Percentiles rank a stretch among this genome's conserved stretches.
phyloP scores from a whole-genome alignment of 1,139 yeast genomes.

The Yamadazyma epiphylla region DNA sequence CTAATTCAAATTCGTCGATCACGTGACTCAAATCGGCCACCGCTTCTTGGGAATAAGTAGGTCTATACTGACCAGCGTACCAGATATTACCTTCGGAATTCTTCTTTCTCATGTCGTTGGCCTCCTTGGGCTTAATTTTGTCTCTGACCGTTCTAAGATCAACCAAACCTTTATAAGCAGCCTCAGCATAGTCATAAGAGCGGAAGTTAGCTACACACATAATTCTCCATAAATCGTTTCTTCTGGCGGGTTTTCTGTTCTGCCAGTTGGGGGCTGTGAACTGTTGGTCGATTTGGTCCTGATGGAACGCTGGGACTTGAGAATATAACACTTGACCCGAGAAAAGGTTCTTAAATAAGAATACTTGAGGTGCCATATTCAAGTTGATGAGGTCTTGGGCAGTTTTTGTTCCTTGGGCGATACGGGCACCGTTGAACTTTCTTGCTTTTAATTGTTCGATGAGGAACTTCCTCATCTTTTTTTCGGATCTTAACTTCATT shows the following conservation, averaged over 20 bases:
- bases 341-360: conserved; percentile 77
- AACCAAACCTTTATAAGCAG: conserved; percentile 72
- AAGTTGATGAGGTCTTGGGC: conserved; percentile 25
- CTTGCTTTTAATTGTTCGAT: conserved; percentile 45
- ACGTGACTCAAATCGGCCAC: conserved; percentile 81
- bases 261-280: conserved; percentile 85
- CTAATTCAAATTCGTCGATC: conserved; percentile 55
- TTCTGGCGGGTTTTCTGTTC: conserved; percentile 71
- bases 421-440: conserved; percentile 41
- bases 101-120: conserved; percentile 66
- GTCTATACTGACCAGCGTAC: conserved; percentile 84
- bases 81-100: conserved; percentile 78
- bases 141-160: conserved; percentile 74
- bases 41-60: conserved; percentile 87
- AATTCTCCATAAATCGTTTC: conserved; percentile 87
- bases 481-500: conserved; percentile 44
- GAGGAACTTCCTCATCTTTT: conserved; percentile 49
- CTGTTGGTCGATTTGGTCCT: conserved; percentile 67
- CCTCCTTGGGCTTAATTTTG: conserved; percentile 52
- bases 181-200: conserved; percentile 61
- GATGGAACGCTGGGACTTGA: conserved; percentile 71
- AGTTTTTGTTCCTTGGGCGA: conserved; percentile 38
- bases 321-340: conserved; percentile 88
- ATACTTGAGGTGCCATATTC: conserved; percentile 74
- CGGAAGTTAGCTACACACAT: conserved; percentile 81